These are phyloP conservation scores for Lactarius akahatsu DNA, from an alignment of 768 basidiomycete species.

Conservation along the genomic window DNA sequence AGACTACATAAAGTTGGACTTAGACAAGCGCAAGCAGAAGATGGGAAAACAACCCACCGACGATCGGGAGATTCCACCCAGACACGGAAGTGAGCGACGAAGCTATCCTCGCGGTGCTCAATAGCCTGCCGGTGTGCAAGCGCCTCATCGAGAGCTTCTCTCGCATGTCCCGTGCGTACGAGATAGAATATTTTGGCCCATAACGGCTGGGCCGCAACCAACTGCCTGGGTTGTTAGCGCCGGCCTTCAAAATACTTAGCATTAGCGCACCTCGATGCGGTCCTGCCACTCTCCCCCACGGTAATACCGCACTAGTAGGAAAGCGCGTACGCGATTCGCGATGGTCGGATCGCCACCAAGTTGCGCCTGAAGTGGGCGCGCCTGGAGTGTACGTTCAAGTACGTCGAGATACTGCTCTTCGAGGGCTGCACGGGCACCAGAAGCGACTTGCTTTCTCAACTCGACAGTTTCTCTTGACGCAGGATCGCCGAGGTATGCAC, in stretches of 20 bases:
- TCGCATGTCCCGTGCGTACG: constrained; percentile 77
- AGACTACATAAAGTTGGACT: constrained; percentile 43
- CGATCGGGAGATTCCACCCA: constrained; percentile 83
- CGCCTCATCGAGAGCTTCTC: constrained; percentile 81
- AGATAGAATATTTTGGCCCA: constrained; percentile 97
- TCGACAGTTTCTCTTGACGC: constrained; percentile 64
- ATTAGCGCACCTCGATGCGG: constrained; percentile 71
- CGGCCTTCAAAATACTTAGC: background rate
- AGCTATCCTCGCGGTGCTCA: constrained; percentile 76
- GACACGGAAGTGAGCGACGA: constrained; percentile 76
- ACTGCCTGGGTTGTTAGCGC: constrained; percentile 42
- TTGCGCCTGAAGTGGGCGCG: constrained; percentile 77
- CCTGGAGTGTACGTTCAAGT: constrained; percentile 77
- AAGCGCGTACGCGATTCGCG: constrained; percentile 87
- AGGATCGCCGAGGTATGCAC: constrained; percentile 65
- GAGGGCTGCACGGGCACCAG: constrained; percentile 74
- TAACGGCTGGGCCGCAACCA: constrained; percentile 81
- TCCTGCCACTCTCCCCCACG: constrained; percentile 82
- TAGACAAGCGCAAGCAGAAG: background rate
- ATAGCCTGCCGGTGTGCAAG: constrained; percentile 65
- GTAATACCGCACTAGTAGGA: constrained; percentile 77
- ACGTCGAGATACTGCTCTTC: constrained; percentile 90
- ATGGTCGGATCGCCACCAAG: constrained; percentile 92
- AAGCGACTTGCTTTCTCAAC: constrained; percentile 71
- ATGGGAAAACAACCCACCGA: constrained; percentile 46